phyloP scores from a whole-genome alignment of 2,329 filamentous ascomycete species.

The Xylaria sp. region DNA sequence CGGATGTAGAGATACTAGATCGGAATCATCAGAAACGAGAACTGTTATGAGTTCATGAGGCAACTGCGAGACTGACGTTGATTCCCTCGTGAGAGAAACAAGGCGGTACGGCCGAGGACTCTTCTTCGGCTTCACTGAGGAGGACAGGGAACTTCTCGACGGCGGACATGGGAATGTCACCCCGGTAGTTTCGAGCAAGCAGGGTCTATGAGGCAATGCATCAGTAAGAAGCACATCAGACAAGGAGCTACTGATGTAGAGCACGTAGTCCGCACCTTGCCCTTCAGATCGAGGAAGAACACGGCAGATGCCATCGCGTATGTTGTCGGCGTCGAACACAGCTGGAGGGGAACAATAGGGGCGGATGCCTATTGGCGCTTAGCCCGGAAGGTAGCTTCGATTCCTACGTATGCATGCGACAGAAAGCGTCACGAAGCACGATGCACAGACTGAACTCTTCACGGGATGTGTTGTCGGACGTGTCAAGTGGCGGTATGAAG shows the following conservation, averaged over 20 bases:
- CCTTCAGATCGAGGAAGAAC: conserved; percentile 99
- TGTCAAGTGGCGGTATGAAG: conserved; percentile 7
- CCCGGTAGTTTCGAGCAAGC: conserved; percentile 94
- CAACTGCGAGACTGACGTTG: conserved; percentile 59
- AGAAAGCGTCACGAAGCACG: conserved; percentile 3
- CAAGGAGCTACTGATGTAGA: not conserved
- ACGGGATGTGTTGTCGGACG: conserved; percentile 8
- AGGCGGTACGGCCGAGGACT: conserved; percentile 92
- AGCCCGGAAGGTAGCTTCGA: conserved; percentile 24
- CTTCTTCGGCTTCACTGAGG: conserved; percentile 96
- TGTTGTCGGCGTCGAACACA: conserved; percentile 24
- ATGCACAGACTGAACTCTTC: conserved; percentile 7
- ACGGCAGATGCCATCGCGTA: conserved; percentile 85
- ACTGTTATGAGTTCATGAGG: not conserved
- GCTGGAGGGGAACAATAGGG: conserved; percentile 13
- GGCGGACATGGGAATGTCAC: conserved; percentile 97
- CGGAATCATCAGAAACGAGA: conserved; percentile 8
- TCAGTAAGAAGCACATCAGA: conserved; percentile 1
- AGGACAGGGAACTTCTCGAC: conserved; percentile 97
- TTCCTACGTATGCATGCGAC: conserved; percentile 15
- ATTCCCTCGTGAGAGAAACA: conserved; percentile 99
- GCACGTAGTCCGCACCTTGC: conserved; percentile 66
- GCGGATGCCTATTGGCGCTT: conserved; percentile 30
- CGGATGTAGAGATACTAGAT: conserved; percentile 95
- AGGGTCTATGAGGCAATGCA: conserved; percentile 64